phyloP scores from a whole-genome alignment of 1,284 basidiomycete species.

The Cystobasidium pallidum region DNA sequence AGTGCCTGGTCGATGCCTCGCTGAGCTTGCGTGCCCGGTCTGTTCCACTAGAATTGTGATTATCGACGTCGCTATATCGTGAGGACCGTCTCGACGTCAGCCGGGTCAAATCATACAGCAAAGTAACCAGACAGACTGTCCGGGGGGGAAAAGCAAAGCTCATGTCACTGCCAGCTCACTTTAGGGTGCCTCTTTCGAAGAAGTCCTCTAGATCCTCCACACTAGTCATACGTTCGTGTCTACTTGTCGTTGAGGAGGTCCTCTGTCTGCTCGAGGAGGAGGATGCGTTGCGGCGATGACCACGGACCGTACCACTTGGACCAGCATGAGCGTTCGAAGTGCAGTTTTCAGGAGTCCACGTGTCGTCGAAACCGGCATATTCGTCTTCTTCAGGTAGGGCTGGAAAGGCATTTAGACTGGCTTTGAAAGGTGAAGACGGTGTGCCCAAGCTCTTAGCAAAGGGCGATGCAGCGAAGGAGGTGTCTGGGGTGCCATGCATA shows the following conservation, averaged over 20 bases:
- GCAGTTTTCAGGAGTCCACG: slow-evolving; percentile 10
- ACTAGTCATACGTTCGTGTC: slow-evolving; percentile 1
- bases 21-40: slow-evolving; percentile 1
- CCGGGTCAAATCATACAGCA: neutral
- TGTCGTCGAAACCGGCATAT: slow-evolving; percentile 25
- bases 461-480: slow-evolving; percentile 12
- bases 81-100: neutral
- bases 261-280: neutral
- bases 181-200: slow-evolving; percentile 16
- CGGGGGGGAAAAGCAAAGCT: neutral
- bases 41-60: neutral
- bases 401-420: slow-evolving; percentile 28
- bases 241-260: neutral
- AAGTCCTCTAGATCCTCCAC: slow-evolving; percentile 22
- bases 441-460: slow-evolving; percentile 20
- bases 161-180: neutral
- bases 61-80: neutral
- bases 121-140: neutral
- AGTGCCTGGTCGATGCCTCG: neutral
- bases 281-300: neutral
- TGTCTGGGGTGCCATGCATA: slow-evolving; percentile 5
- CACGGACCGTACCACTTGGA: neutral
- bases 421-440: slow-evolving; percentile 36
- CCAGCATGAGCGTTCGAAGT: neutral
- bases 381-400: slow-evolving; percentile 12